phyloP scores from a whole-genome alignment of 2,329 filamentous ascomycete genomes.

The Macrophomina tecta region DNA sequence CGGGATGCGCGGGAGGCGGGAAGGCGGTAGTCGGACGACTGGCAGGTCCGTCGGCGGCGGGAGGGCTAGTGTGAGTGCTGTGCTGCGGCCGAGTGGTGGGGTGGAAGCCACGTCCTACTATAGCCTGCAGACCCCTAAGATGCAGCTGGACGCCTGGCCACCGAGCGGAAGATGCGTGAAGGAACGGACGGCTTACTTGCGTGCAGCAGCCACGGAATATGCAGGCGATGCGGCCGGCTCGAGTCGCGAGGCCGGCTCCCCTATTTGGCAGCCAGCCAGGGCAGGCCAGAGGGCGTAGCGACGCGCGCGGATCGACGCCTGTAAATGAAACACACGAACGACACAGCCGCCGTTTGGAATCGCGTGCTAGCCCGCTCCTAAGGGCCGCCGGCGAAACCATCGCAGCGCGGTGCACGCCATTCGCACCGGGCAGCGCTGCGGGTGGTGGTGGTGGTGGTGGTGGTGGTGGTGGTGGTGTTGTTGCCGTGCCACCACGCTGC shows the following conservation, averaged over 20 bases:
- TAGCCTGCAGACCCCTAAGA: conserved; percentile 22
- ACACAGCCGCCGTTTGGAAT: conserved; percentile 27
- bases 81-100: background rate
- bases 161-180: conserved; percentile 19
- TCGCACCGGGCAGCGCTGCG: background rate
- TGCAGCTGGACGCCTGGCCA: conserved; percentile 16
- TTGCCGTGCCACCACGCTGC: no score
- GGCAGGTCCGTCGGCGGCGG: conserved; percentile 15
- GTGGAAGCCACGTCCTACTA: conserved; percentile 26
- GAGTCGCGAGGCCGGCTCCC: conserved; percentile 23
- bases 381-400: background rate
- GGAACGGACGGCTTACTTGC: conserved; percentile 24
- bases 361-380: conserved; percentile 6
- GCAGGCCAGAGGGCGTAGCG: conserved; percentile 10
- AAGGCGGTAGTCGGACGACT: conserved; percentile 5
- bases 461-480: conserved; percentile 3
- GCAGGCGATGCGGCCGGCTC: conserved; percentile 14
- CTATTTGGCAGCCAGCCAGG: conserved; percentile 17
- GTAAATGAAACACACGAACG: conserved; percentile 27
- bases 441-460: conserved; percentile 8
- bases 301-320: conserved; percentile 13
- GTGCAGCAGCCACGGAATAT: conserved; percentile 24
- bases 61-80: conserved; percentile 8
- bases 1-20: conserved; percentile 12
- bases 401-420: background rate